Conservation (phyloP, 108 stramenopile genomes). For the Epithemia pelagica region DNA sequence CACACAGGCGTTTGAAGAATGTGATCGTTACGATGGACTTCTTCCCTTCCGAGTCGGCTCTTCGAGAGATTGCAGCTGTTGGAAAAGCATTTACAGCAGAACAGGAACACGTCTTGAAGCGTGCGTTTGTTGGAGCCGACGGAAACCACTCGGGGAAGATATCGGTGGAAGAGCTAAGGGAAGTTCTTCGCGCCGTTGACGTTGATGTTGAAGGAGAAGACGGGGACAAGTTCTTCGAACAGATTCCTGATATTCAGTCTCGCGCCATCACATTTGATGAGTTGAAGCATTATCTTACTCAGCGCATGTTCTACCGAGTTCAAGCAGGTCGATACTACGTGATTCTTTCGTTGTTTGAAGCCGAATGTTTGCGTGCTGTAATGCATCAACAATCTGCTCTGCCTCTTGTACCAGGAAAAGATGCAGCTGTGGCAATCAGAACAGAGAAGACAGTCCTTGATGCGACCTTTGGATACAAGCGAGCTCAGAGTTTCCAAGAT, state of each 20-base stretch:
- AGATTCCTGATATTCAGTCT: conserved; percentile 45
- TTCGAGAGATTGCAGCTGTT: conserved; percentile 61
- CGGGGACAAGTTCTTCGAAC: conserved; percentile 66
- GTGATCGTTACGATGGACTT: conserved; percentile 95
- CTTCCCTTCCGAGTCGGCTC: conserved; percentile 51
- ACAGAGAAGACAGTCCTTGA: conserved; percentile 81
- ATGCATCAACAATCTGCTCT: conserved; percentile 76
- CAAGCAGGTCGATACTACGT: conserved; percentile 95
- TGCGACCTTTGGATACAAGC: conserved; percentile 69
- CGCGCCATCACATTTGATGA: conserved; percentile 76
- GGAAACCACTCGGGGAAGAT: conserved; percentile 75
- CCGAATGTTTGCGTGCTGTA: conserved; percentile 90
- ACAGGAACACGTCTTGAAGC: conserved; percentile 84
- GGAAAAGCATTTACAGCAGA: conserved; percentile 72
- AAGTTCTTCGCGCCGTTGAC: conserved; percentile 87
- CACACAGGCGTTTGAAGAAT: conserved; percentile 95
- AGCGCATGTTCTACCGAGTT: conserved; percentile 78
- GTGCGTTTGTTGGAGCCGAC: conserved; percentile 86
- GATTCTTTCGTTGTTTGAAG: conserved; percentile 89
- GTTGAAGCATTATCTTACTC: conserved; percentile 80
- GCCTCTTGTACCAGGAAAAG: conserved; percentile 71
- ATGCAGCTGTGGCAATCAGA: conserved; percentile 71
- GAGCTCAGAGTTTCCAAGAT: conserved; percentile 84
- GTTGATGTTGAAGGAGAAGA: conserved; percentile 86
- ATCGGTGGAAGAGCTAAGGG: conserved; percentile 80